Percentiles rank a stretch among this genome's conserved stretches.
These are phyloP conservation scores for Boletus subcaerulescens DNA, from an alignment of 768 basidiomycete genomes.

Conservation along the genomic window DNA sequence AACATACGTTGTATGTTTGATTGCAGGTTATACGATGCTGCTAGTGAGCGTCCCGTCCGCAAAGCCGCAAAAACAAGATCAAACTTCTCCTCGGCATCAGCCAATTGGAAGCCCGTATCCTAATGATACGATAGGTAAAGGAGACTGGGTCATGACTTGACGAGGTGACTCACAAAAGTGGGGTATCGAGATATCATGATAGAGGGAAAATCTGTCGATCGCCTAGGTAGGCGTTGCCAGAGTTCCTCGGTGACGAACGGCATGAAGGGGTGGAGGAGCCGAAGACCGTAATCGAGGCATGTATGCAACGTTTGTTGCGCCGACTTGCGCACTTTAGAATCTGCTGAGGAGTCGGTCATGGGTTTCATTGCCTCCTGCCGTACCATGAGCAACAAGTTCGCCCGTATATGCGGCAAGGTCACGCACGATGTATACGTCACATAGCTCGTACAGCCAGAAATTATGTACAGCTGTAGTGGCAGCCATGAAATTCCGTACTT, in stretches of 20 bases:
- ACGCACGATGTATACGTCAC: conserved; percentile 95
- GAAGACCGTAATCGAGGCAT: conserved; percentile 87
- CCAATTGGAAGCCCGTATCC: conserved; percentile 60
- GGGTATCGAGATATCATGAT: conserved; percentile 92
- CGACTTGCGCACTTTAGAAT: conserved; percentile 62
- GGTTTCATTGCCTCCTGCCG: conserved; percentile 96
- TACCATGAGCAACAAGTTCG: not conserved
- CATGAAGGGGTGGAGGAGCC: conserved; percentile 96
- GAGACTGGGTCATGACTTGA: not conserved
- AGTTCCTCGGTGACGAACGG: conserved; percentile 98
- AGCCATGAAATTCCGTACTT: conserved; percentile 87
- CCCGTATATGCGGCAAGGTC: not conserved
- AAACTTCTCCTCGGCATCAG: conserved; percentile 79
- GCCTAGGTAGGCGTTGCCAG: conserved; percentile 92
- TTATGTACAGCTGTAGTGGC: conserved; percentile 84
- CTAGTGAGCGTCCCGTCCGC: conserved; percentile 44
- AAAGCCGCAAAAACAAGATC: conserved; percentile 80
- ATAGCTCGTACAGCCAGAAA: conserved; percentile 99
- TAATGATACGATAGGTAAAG: conserved; percentile 24
- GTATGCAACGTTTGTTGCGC: conserved; percentile 96
- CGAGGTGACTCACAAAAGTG: conserved; percentile 52
- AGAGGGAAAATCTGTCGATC: conserved; percentile 76
- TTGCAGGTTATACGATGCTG: conserved; percentile 87
- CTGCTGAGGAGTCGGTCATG: conserved; percentile 80
- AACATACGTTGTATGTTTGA: conserved; percentile 50